Conservation (phyloP, 2,329 filamentous ascomycete genomes). For the Xylaria digitata region DNA sequence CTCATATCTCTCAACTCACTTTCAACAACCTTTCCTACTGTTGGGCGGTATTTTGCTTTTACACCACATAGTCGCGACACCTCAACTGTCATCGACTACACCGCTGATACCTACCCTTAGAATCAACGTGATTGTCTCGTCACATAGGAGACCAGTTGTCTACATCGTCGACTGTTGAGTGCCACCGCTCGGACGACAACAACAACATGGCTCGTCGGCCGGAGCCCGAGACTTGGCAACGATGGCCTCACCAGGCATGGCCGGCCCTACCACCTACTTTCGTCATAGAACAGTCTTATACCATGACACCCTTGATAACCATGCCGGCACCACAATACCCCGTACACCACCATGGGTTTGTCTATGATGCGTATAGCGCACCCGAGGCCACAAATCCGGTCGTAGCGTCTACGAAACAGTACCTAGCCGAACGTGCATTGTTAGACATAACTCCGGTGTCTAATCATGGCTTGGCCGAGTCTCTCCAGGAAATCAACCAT, state of each 20-base stretch:
- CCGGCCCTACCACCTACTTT: slow-evolving; percentile 60
- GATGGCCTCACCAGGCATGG: slow-evolving; percentile 64
- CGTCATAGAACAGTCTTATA: slow-evolving; percentile 59
- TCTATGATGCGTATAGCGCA: slow-evolving; percentile 32
- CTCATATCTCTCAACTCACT: slow-evolving; percentile 14
- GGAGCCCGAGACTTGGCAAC: slow-evolving; percentile 59
- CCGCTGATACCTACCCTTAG: slow-evolving; percentile 5
- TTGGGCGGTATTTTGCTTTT: slow-evolving; percentile 40
- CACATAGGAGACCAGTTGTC: slow-evolving; percentile 14
- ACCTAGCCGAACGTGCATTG: slow-evolving; percentile 29
- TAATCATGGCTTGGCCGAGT: slow-evolving; percentile 18
- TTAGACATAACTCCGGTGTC: slow-evolving; percentile 28
- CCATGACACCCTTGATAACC: slow-evolving; percentile 55
- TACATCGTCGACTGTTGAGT: slow-evolving; percentile 19
- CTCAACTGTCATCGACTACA: slow-evolving; percentile 18
- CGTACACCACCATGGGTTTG: slow-evolving; percentile 31
- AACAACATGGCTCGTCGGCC: slow-evolving; percentile 34
- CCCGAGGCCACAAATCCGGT: slow-evolving; percentile 21
- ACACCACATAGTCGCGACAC: slow-evolving; percentile 24
- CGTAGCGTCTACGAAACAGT: slow-evolving; percentile 31
- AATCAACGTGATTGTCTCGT: slow-evolving; percentile 12
- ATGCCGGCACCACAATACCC: slow-evolving; percentile 46
- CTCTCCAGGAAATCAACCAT: slow-evolving; percentile 20
- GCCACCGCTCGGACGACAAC: slow-evolving; percentile 8
- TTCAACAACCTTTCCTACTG: slow-evolving; percentile 33